phyloP scores from a whole-genome alignment of 169 alveolate genomes.

The Sarcocystis neurona region DNA sequence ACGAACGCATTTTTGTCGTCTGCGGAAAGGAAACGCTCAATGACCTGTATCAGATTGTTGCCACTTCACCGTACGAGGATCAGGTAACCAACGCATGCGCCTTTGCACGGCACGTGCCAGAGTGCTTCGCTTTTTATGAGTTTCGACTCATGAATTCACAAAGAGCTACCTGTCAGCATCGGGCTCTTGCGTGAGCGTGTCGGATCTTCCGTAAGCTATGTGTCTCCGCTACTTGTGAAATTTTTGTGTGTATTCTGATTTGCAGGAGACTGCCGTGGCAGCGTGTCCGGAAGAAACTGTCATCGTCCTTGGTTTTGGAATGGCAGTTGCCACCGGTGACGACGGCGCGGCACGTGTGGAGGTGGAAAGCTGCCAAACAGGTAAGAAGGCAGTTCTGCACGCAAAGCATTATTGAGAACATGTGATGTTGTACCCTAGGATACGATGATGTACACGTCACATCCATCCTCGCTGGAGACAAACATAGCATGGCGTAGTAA shows the following conservation, averaged over 20 bases:
- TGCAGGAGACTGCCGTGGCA: conserved; percentile 70
- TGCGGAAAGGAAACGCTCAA: conserved; percentile 77
- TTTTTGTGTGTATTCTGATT: not conserved
- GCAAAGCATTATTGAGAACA: no score
- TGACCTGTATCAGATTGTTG: conserved; percentile 75
- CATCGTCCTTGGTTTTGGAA: conserved; percentile 71
- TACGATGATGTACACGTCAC: no score
- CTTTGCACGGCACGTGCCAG: no score
- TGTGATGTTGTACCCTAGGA: no score
- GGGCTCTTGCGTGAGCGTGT: no score
- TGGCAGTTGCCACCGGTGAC: conserved; percentile 67
- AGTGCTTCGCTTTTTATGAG: not conserved
- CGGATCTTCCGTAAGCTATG: no score
- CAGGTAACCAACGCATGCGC: not conserved
- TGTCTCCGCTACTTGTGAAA: not conserved
- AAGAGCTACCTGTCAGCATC: no score
- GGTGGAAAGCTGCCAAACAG: conserved; percentile 72
- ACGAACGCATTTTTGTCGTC: conserved; percentile 75
- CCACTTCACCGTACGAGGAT: not conserved
- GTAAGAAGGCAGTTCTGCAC: conserved; percentile 25
- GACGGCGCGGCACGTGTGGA: conserved; percentile 65
- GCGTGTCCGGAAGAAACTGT: conserved; percentile 68
- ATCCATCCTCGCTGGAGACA: no score
- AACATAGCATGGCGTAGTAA: no score
- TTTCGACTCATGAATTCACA: not conserved